Evolutionary conservation across 2,329 filamentous ascomycete genomes (phyloP).

Genomic region (Emericellopsis cladophorae): DNA sequence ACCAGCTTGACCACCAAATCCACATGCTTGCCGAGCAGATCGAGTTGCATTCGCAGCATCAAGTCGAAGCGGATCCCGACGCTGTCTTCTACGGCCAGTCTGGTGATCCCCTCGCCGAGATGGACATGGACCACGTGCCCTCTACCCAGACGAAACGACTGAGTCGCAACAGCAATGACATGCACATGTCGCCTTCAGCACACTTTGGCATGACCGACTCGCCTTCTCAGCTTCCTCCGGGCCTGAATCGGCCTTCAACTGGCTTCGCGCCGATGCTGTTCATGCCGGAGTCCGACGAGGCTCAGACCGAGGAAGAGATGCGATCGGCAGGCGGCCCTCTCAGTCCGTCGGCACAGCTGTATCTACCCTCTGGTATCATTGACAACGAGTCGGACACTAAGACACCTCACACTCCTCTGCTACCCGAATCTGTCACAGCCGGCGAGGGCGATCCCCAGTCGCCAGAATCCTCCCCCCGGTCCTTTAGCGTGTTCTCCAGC

Average conservation of each 20-base stretch:
- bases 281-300: slow-evolving; percentile 24
- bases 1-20: slow-evolving; percentile 32
- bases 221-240: slow-evolving; percentile 2
- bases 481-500: slow-evolving; percentile 45
- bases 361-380: slow-evolving; percentile 56
- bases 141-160: slow-evolving; percentile 31
- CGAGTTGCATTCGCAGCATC: slow-evolving; percentile 26
- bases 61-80: slow-evolving; percentile 11
- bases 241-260: slow-evolving; percentile 9
- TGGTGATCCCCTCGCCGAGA: slow-evolving; percentile 22
- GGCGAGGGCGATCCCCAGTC: slow-evolving; percentile 40
- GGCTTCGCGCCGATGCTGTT: slow-evolving; percentile 42
- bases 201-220: slow-evolving; percentile 24
- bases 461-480: slow-evolving; percentile 44
- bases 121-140: slow-evolving; percentile 31
- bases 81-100: slow-evolving; percentile 31
- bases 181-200: slow-evolving; percentile 25
- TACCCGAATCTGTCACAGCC: slow-evolving; percentile 15
- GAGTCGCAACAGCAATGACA: slow-evolving; percentile 33
- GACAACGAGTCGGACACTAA: slow-evolving; percentile 50
- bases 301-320: slow-evolving; percentile 49
- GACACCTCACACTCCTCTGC: slow-evolving; percentile 15
- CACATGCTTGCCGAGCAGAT: slow-evolving; percentile 34
- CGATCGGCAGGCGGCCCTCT: slow-evolving; percentile 55
- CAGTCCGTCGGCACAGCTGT: slow-evolving; percentile 62